Evolutionary conservation across 257 asterid genomes (phyloP), one percentile per base, ranked within the genome.

Genomic region (Verbascum thapsus): DNA sequence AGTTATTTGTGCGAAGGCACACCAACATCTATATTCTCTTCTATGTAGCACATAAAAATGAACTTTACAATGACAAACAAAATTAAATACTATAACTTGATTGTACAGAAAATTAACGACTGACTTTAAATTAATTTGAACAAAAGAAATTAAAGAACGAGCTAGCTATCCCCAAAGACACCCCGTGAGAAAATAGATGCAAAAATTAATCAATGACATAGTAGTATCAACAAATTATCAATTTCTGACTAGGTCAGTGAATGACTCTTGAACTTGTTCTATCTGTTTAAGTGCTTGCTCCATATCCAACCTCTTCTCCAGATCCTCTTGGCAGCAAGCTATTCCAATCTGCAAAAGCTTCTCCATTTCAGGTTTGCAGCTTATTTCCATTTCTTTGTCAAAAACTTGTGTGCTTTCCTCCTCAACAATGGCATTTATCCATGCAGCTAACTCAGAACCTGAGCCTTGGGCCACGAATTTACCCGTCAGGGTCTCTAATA

Each of bases 281-380:
- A 90, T 83, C 67, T 72, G 75, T n/a, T 78, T 71, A 38, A 75
- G 59, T 0, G 81, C 91, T 74, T 80, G 85, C 57, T 79, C 84
- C 78, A 90, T 65, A 51, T 80, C 87, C 90, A 77, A 81, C 72
- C 97, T 85, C 76, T 72, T 76, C 10, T 80, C 91, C 51, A 30
- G 42, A 30, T 85, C 91, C 64, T 84, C 87, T 34, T 73, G 78
- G 47, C 92, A 88, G 61, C 97, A 89, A 22, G 65, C 74, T 16
- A 80, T 72, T 56, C 88, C 97, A 35, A 89, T 78, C 55, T 76
- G 69, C 58, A 85, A 41, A 53, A 90, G 88, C 80, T 76, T 90
- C 67, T 58, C 75, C 76, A 74, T 68, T 18, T 78, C 66, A 1
- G 38, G 3, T 62, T 50, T 72, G 62, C 68, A 53, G 9, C 43